Percentiles rank a stretch among this genome's conserved stretches.
phyloP scores from a whole-genome alignment of 352 stramenopile species.

The Globisporangium spinosum region DNA sequence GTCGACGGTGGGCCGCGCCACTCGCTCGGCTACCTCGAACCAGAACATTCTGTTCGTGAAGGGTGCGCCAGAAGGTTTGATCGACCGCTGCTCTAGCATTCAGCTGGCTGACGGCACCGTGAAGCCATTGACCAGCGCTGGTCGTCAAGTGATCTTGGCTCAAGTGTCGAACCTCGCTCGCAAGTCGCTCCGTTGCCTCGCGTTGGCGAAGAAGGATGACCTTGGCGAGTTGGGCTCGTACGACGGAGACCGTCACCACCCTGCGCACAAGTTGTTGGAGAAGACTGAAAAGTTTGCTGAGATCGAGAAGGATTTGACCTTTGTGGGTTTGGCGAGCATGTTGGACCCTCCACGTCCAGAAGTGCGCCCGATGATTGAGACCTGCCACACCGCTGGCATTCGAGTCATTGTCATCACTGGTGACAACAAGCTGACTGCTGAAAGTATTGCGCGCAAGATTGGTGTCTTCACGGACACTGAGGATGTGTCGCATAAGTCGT shows the following conservation, averaged over 20 bases:
- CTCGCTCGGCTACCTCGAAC: conserved; percentile 54
- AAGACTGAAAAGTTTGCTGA: conserved; percentile 86
- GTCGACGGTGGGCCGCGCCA: conserved; percentile 33
- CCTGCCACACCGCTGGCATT: conserved; percentile 95
- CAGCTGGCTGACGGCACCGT: conserved; percentile 91
- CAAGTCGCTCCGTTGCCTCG: conserved; percentile 94
- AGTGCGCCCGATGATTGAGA: conserved; percentile 94
- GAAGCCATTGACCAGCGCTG: conserved; percentile 88
- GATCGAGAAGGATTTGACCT: conserved; percentile 96
- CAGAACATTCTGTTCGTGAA: conserved; percentile 98
- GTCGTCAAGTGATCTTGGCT: conserved; percentile 83
- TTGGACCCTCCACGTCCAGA: conserved; percentile 97
- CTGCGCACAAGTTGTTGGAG: conserved; percentile 78
- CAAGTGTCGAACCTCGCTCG: conserved; percentile 91
- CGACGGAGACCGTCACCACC: conserved; percentile 82
- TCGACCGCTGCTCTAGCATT: conserved; percentile 94
- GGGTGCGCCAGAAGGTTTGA: conserved; percentile 95
- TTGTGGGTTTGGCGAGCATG: conserved; percentile 97
- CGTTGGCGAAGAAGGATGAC: conserved; percentile 94
- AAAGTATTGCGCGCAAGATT: conserved; percentile 96
- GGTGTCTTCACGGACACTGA: conserved; percentile 92
- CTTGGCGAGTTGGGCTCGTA: conserved; percentile 78
- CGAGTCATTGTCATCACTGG: conserved; percentile 99
- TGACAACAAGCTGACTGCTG: conserved; percentile 97
- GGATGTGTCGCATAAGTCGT: conserved; percentile 89